Evolutionary conservation across 352 stramenopile genomes (phyloP).

Genomic region (Pythium phragmitis): DNA sequence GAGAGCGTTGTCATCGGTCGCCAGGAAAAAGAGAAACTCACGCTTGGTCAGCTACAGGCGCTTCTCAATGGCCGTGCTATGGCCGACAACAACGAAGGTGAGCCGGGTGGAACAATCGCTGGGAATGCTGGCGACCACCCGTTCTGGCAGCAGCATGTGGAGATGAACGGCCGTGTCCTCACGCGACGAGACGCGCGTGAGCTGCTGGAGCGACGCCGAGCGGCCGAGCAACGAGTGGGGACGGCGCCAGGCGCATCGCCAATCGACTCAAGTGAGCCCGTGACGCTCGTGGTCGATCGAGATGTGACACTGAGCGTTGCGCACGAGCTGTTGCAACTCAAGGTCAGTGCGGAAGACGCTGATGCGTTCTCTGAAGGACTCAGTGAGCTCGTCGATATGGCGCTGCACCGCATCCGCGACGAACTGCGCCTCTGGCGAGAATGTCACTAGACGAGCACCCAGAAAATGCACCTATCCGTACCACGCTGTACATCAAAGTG

Average conservation of each 20-base stretch:
- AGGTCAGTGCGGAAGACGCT: not conserved
- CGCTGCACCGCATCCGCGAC: conserved; percentile 7
- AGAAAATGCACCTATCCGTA: too few species aligned
- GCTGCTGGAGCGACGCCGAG: conserved; percentile 42
- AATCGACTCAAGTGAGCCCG: not conserved
- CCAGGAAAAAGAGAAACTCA: conserved; percentile 59
- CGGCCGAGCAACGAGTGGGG: conserved; percentile 25
- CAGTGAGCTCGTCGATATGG: conserved; percentile 11
- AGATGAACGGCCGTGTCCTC: conserved; percentile 38
- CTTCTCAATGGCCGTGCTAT: conserved; percentile 34
- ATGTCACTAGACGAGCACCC: not conserved
- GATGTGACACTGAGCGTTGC: conserved; percentile 10
- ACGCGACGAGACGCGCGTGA: conserved; percentile 31
- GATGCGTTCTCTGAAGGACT: not conserved
- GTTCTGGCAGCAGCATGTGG: conserved; percentile 50
- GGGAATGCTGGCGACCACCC: not conserved
- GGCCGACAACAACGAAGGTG: not conserved
- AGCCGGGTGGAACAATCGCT: not conserved
- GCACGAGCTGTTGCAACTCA: conserved; percentile 19
- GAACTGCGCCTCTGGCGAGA: conserved; percentile 23
- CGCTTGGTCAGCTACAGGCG: conserved; percentile 46
- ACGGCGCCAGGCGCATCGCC: not conserved
- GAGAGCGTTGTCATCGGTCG: conserved; percentile 38
- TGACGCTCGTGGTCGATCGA: conserved; percentile 17
- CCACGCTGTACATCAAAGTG: too few species aligned